Evolutionary conservation across 2,329 filamentous ascomycete genomes (phyloP).

Genomic region (Botrytis fabae): DNA sequence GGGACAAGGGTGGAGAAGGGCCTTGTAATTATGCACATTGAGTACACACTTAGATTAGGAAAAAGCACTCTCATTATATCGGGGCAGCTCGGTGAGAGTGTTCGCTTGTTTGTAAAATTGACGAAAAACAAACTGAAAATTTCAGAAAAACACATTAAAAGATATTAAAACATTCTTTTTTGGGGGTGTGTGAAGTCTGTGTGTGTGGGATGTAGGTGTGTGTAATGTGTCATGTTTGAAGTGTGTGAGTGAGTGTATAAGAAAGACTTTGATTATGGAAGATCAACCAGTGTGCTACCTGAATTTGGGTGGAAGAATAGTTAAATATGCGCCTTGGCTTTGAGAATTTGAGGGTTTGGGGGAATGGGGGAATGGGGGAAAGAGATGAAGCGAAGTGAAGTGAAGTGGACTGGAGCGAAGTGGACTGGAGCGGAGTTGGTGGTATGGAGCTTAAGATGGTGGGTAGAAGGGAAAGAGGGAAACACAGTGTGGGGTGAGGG

Average conservation of each 20-base stretch:
- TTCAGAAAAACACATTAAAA: background rate
- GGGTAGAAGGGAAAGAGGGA: background rate
- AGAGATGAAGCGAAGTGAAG: too few species aligned
- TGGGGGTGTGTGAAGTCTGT: background rate
- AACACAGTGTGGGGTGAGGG: too few species aligned
- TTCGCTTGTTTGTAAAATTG: background rate
- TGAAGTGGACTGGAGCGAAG: too few species aligned
- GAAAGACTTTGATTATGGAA: background rate
- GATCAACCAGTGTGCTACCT: too few species aligned
- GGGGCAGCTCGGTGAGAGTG: background rate
- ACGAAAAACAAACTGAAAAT: background rate
- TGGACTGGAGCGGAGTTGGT: background rate
- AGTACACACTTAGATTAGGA: background rate
- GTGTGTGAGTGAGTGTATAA: background rate
- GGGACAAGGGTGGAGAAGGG: background rate
- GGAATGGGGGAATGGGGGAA: too few species aligned
- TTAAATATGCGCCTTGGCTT: too few species aligned
- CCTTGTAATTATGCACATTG: slow-evolving; percentile 9
- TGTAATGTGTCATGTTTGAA: background rate
- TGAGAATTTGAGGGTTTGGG: background rate
- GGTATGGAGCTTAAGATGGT: background rate
- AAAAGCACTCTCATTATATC: slow-evolving; percentile 1
- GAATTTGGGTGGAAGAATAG: background rate
- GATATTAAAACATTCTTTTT: background rate
- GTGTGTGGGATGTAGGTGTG: background rate